A percentile compares a stretch with the other conserved stretches of the same genome.
Evolutionary conservation across 441 rosid genomes (phyloP).

Genomic region (Corymbia calophylla): DNA sequence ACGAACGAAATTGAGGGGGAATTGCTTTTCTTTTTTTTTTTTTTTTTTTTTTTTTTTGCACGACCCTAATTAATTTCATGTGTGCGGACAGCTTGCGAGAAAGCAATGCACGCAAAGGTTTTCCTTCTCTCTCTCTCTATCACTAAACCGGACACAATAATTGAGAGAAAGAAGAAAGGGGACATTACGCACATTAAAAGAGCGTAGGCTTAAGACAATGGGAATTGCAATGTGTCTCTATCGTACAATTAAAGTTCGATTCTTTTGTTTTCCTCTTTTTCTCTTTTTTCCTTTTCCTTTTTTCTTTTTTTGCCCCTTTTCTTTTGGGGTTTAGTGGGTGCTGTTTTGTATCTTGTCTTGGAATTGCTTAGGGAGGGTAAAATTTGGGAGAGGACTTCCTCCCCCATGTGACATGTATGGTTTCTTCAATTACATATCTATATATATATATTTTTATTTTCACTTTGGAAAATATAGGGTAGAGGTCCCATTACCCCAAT

Average conservation of each 20-base stretch:
- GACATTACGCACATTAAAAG: neutral
- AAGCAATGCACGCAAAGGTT: neutral
- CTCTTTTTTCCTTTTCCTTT: neutral
- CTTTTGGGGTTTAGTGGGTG: neutral
- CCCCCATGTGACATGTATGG: slow-evolving; percentile 35
- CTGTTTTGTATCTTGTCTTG: slow-evolving; percentile 4
- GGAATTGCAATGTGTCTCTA: slow-evolving; percentile 4
- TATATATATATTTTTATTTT: neutral
- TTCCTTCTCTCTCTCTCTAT: neutral
- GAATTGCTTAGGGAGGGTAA: slow-evolving; percentile 16
- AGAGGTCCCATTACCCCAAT: neutral
- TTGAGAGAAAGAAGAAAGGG: neutral
- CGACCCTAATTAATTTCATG: neutral
- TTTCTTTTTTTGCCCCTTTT: neutral
- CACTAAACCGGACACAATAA: slow-evolving; percentile 5
- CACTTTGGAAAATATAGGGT: neutral
- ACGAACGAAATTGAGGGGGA: neutral
- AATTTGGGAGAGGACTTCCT: slow-evolving; percentile 18
- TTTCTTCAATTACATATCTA: neutral
- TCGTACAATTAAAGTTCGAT: slow-evolving; percentile 8
- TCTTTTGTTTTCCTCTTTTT: neutral
- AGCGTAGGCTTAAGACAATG: neutral
- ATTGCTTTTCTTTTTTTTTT: neutral
- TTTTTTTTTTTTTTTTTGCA: too few species aligned
- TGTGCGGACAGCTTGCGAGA: neutral